These are phyloP conservation scores for Trebouxia sp. DNA, from an alignment of 139 green algal species.

Conservation along the genomic window DNA sequence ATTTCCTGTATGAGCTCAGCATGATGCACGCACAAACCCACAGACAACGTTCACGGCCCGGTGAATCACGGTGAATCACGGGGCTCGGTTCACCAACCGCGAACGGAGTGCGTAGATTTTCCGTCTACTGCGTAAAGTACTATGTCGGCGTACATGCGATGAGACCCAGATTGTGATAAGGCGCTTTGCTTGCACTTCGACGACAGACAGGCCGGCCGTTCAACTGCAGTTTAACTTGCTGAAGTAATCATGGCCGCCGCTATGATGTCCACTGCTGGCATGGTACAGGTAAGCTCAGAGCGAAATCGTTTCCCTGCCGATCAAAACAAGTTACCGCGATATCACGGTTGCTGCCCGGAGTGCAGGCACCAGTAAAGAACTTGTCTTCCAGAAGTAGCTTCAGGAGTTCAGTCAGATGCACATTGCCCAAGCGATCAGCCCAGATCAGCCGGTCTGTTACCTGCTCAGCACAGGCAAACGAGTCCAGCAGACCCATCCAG, in stretches of 20 bases:
- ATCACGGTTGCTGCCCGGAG: background rate
- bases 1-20: too few species aligned
- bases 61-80: too few species aligned
- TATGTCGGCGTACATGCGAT: background rate
- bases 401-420: background rate
- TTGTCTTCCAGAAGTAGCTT: background rate
- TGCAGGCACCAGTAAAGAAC: background rate
- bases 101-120: too few species aligned
- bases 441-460: constrained; percentile 26
- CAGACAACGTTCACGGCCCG: too few species aligned
- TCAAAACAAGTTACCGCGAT: too few species aligned
- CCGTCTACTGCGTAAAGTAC: background rate
- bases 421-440: background rate
- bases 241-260: background rate
- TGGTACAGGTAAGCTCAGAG: background rate
- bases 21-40: too few species aligned
- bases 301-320: background rate
- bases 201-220: too few species aligned
- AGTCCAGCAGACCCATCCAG: constrained; percentile 42
- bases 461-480: constrained; percentile 42
- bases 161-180: constrained; percentile 15
- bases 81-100: too few species aligned
- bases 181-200: background rate
- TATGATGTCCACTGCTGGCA: background rate
- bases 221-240: background rate